A percentile compares a stretch with the other conserved stretches of the same genome.
These are phyloP conservation scores for Vaucheria bursata DNA, from an alignment of 352 stramenopile species.

Conservation along the genomic window DNA sequence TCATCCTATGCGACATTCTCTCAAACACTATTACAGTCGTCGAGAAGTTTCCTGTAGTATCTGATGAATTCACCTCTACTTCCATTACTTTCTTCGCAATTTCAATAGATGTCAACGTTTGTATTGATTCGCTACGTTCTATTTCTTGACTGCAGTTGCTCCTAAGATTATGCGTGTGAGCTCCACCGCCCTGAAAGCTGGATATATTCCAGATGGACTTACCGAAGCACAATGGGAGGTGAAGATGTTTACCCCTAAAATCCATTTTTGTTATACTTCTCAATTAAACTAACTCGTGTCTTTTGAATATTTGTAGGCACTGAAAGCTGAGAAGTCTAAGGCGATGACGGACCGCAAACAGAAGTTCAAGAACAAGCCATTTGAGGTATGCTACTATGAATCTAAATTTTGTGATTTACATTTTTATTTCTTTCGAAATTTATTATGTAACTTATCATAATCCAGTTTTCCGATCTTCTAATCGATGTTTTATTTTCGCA, in stretches of 20 bases:
- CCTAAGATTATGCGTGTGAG: not conserved
- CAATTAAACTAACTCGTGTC: too few relatives aligned
- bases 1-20: too few relatives aligned
- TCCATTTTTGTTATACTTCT: too few relatives aligned
- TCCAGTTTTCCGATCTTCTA: not conserved
- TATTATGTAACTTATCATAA: too few relatives aligned
- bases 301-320: too few relatives aligned
- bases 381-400: not conserved
- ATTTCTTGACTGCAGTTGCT: not conserved
- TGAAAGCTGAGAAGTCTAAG: constrained; percentile 7
- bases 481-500: not conserved
- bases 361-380: constrained; percentile 3
- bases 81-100: too few relatives aligned
- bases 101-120: not conserved
- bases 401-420: not conserved
- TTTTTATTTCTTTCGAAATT: not conserved
- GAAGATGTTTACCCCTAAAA: too few relatives aligned
- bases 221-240: constrained; percentile 11
- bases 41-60: too few relatives aligned
- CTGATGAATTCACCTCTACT: too few relatives aligned
- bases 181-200: not conserved
- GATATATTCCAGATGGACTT: constrained; percentile 14
- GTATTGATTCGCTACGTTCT: not conserved
- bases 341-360: constrained; percentile 1
- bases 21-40: too few relatives aligned